Evolutionary conservation across 371 early-diverging fungal species (phyloP), one percentile per base, ranked within the genome.

Genomic region (Mucor racemosus): DNA sequence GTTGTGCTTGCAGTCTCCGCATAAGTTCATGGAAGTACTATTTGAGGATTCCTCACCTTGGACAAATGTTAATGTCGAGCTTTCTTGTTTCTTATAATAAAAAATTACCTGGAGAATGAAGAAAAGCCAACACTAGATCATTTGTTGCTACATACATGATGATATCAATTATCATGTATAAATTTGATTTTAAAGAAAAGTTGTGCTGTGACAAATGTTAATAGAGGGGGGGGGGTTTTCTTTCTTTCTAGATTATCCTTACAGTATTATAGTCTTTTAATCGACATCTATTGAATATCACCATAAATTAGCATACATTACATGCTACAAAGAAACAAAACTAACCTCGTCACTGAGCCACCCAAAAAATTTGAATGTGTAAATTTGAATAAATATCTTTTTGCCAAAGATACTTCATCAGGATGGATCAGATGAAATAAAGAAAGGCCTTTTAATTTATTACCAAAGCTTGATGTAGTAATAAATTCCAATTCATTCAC

Each of bases 401-500:
- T 77, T 5, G 89, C 89, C 6, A 84, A 66, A 55, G 73, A 72
- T 5, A 74, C 76, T 73, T 89, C 89, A 50, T 84, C 84, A 38
- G 88, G 88, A 69, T 87, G 89, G 62, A 89, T 80, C 50, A 86
- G 75, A 57, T 86, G 84, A 64, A 84, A 84, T 58, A 89, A 77
- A 5, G 85, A 85, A 40, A 73, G 72, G 21, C 81, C 81, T 36
- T 67, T 41, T 15, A 78, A 44, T 41, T 46, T 59, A 11, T 58
- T 33, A 42, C 35, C 15, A 11, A 50, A 65, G 66, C 60, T 17
- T 50, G 81, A 69, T 44, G 64, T 44, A 55, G 71, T 68, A 15
- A 79, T 54, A 57, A 81, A 73, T 17, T 64, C 53, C n/a, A 81
- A 63, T 26, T 58, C 38, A 19, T 59, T 57, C 9, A 62, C 21